These are phyloP conservation scores for Aspergillus eucalypticola DNA, from an alignment of 2,329 filamentous ascomycete genomes.

Conservation along the genomic window DNA sequence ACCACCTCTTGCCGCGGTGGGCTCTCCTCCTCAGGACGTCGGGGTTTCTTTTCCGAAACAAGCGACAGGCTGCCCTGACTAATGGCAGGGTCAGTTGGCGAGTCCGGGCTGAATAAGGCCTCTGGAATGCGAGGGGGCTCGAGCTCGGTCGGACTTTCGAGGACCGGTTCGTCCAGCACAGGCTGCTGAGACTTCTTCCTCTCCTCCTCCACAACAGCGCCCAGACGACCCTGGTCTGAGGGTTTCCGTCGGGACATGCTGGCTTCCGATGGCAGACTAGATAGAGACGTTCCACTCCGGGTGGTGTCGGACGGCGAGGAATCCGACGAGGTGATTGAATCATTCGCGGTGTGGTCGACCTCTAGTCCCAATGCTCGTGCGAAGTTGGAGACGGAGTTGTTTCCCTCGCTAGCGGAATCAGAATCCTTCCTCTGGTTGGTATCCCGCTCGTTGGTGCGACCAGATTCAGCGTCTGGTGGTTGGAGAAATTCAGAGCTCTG, in stretches of 20 bases:
- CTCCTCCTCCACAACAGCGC: slow-evolving; percentile 58
- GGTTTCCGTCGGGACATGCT: slow-evolving; percentile 34
- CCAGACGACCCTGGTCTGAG: slow-evolving; percentile 46
- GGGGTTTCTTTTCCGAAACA: slow-evolving; percentile 22
- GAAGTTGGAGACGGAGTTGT: slow-evolving; percentile 41
- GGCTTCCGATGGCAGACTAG: slow-evolving; percentile 54
- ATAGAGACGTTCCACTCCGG: slow-evolving; percentile 63
- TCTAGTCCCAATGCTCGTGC: slow-evolving; percentile 45
- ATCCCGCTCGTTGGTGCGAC: slow-evolving; percentile 2
- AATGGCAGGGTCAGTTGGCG: slow-evolving; percentile 51
- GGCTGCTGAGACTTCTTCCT: slow-evolving; percentile 42
- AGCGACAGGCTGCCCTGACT: slow-evolving; percentile 43
- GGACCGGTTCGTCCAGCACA: slow-evolving; percentile 38
- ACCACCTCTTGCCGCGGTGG: slow-evolving; percentile 11
- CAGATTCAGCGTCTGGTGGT: slow-evolving; percentile 20
- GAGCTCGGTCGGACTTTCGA: slow-evolving; percentile 25
- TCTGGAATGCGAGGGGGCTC: slow-evolving; percentile 35
- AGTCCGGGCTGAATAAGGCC: slow-evolving; percentile 43
- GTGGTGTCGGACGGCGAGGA: slow-evolving; percentile 62
- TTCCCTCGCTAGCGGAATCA: slow-evolving; percentile 33
- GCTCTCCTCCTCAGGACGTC: slow-evolving; percentile 5
- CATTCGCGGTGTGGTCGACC: slow-evolving; percentile 65
- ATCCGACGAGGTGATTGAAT: slow-evolving; percentile 65
- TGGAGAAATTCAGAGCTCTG: slow-evolving; percentile 22
- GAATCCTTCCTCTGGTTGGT: slow-evolving; percentile 27